Conservation (phyloP, 768 basidiomycete genomes). For the Tulasnella sp. region DNA sequence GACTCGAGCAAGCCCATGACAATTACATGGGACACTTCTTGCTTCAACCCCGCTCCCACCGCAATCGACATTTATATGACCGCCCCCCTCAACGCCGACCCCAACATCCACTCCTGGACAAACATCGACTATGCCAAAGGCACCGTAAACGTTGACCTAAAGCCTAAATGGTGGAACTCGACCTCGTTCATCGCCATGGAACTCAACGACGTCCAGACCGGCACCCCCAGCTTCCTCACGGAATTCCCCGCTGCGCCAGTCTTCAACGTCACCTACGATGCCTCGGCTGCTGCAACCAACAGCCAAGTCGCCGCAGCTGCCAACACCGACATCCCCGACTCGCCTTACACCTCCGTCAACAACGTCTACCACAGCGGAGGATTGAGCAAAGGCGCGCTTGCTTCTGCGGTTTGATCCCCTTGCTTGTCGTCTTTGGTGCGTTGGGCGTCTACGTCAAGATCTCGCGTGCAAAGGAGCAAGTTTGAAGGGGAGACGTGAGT, state of each 20-base stretch:
- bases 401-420: conserved; percentile 22
- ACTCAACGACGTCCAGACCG: conserved; percentile 29
- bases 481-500: not conserved
- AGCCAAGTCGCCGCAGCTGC: conserved; percentile 1
- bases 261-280: conserved; percentile 29
- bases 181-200: conserved; percentile 31
- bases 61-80: conserved; percentile 33
- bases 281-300: conserved; percentile 4
- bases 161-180: conserved; percentile 35
- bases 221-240: conserved; percentile 26
- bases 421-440: conserved; percentile 15
- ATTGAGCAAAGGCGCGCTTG: conserved; percentile 20
- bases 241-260: conserved; percentile 29
- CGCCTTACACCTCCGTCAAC: conserved; percentile 1
- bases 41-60: conserved; percentile 26
- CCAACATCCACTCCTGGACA: conserved; percentile 30
- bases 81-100: conserved; percentile 25
- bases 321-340: conserved; percentile 10
- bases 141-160: conserved; percentile 26
- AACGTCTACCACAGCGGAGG: conserved; percentile 12
- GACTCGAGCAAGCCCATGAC: conserved; percentile 29
- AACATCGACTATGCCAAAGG: conserved; percentile 28
- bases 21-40: conserved; percentile 33
- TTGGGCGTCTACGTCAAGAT: conserved; percentile 18
- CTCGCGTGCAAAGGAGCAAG: conserved; percentile 9